Evolutionary conservation across 1,139 yeast genomes (phyloP).

Genomic region (Debaryomycetaceae sp.): DNA sequence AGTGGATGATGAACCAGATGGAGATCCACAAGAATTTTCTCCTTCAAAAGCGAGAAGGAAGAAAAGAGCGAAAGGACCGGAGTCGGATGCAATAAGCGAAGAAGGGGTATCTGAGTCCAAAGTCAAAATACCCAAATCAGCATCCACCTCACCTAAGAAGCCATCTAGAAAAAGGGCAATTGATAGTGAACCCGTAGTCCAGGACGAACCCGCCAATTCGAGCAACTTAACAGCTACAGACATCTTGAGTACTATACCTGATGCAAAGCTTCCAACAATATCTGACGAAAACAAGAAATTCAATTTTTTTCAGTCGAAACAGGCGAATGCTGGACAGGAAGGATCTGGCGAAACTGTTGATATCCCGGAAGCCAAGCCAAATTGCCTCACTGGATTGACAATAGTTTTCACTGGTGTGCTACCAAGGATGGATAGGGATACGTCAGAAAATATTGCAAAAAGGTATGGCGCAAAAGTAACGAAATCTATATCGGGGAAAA

Average conservation of each 20-base stretch:
- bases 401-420: slow-evolving; percentile 91
- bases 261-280: slow-evolving; percentile 62
- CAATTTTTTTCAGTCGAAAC: slow-evolving; percentile 53
- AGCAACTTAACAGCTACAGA: slow-evolving; percentile 46
- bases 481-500: slow-evolving; percentile 78
- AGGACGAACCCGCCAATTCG: slow-evolving; percentile 2
- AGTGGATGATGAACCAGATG: not conserved
- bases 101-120: not conserved
- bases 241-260: slow-evolving; percentile 59
- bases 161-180: slow-evolving; percentile 5
- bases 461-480: slow-evolving; percentile 94
- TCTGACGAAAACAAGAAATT: slow-evolving; percentile 47
- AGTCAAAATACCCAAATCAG: slow-evolving; percentile 1
- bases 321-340: slow-evolving; percentile 27
- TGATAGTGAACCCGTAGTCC: slow-evolving; percentile 5
- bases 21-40: not conserved
- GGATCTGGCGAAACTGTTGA: slow-evolving; percentile 25
- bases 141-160: slow-evolving; percentile 8
- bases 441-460: slow-evolving; percentile 73
- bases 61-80: not conserved
- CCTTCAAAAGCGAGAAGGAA: not conserved
- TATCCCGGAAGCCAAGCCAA: slow-evolving; percentile 74
- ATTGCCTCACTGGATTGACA: slow-evolving; percentile 82
- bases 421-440: slow-evolving; percentile 74
- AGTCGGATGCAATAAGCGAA: too few relatives aligned